Conservation (phyloP, 2,329 filamentous ascomycete genomes). For the Catunica adiposa region DNA sequence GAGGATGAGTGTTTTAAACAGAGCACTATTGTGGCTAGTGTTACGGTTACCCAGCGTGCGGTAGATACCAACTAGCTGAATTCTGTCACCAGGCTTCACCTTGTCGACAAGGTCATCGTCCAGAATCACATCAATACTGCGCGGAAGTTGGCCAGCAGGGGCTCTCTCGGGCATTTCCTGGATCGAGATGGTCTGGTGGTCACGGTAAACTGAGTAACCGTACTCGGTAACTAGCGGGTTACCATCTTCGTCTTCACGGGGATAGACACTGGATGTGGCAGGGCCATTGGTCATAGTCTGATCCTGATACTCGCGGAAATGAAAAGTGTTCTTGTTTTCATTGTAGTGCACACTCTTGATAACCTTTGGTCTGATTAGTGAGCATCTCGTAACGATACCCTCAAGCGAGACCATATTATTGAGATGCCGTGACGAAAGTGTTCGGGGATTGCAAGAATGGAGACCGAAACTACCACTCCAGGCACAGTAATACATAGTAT, state of each 20-base stretch:
- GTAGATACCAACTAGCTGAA: conserved; percentile 94
- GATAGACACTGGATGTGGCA: conserved; percentile 82
- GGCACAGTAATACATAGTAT: conserved; percentile 89
- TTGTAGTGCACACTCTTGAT: conserved; percentile 96
- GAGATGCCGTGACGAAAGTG: conserved; percentile 71
- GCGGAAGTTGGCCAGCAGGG: conserved; percentile 83
- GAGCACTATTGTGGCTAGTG: conserved; percentile 72
- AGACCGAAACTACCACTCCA: conserved; percentile 92
- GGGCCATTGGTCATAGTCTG: conserved; percentile 93
- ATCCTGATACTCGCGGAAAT: conserved; percentile 80
- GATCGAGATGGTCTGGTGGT: conserved; percentile 95
- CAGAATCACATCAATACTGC: conserved; percentile 88
- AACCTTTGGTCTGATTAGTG: conserved; percentile 89
- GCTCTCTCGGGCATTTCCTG: conserved; percentile 98
- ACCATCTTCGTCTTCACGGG: conserved; percentile 80
- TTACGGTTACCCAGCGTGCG: conserved; percentile 89
- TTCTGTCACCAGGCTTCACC: conserved; percentile 87
- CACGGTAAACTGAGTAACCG: conserved; percentile 84
- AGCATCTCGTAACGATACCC: conserved; percentile 93
- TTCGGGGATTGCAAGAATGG: conserved; percentile 85
- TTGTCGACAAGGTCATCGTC: conserved; percentile 93
- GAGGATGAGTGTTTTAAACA: conserved; percentile 85
- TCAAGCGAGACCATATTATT: conserved; percentile 97
- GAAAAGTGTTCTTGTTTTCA: conserved; percentile 70
- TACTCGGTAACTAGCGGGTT: conserved; percentile 91